Evolutionary conservation across 768 basidiomycete species (phyloP).

Genomic region (Candolleomyces eurysporus): DNA sequence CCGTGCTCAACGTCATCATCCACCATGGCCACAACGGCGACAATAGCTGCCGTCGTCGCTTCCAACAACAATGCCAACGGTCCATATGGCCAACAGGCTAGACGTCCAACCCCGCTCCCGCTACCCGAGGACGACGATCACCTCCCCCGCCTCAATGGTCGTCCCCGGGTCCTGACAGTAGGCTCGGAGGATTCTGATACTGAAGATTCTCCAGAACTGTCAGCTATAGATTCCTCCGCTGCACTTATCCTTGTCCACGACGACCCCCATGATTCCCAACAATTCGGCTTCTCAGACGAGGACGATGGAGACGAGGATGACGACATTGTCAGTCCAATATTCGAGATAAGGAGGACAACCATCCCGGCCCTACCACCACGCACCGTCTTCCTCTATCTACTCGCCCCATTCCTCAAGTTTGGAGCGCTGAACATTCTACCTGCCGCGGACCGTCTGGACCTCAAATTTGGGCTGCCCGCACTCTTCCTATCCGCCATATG

Average conservation of each 20-base stretch:
- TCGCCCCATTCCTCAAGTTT: constrained; percentile 66
- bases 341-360: constrained; percentile 39
- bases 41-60: no score
- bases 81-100: no score
- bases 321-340: constrained; percentile 41
- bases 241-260: constrained; percentile 58
- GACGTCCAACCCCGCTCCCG: no score
- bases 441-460: constrained; percentile 39
- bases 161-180: not conserved
- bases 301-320: constrained; percentile 41
- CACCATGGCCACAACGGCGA: no score
- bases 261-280: constrained; percentile 11
- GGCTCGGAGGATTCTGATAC: no score
- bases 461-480: constrained; percentile 48
- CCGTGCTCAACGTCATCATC: no score
- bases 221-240: constrained; percentile 31
- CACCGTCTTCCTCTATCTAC: constrained; percentile 65
- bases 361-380: constrained; percentile 56
- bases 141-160: not conserved
- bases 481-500: constrained; percentile 55
- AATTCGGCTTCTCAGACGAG: constrained; percentile 36
- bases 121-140: not conserved
- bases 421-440: constrained; percentile 60
- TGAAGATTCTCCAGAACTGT: no score
- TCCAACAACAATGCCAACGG: not conserved